Conservation (phyloP, 164 flowering plant species). For the Saururus chinensis region DNA sequence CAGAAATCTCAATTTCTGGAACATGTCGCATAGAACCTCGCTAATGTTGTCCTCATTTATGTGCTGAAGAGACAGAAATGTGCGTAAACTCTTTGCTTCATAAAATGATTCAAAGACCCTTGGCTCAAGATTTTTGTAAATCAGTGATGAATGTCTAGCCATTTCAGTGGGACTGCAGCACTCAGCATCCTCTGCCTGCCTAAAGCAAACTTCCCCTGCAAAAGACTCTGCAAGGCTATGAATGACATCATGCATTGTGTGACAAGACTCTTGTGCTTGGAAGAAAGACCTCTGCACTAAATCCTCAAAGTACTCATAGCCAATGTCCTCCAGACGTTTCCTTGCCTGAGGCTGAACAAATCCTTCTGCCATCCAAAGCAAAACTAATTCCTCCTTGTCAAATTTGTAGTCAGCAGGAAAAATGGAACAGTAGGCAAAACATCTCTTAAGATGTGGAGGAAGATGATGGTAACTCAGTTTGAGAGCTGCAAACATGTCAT, state of each 20-base stretch:
- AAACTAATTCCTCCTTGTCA: conserved; percentile 7
- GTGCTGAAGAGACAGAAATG: neutral
- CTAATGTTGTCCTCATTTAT: neutral
- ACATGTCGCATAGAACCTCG: neutral
- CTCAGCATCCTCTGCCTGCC: neutral
- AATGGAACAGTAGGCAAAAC: conserved; percentile 17
- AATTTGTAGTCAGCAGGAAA: conserved; percentile 11
- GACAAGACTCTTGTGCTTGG: neutral
- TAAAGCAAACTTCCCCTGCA: conserved; percentile 1
- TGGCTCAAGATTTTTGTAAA: neutral
- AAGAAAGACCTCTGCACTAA: conserved; percentile 3
- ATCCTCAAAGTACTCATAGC: conserved; percentile 4
- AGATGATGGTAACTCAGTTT: conserved; percentile 11
- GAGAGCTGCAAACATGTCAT: conserved; percentile 7
- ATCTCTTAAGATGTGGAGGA: conserved; percentile 12
- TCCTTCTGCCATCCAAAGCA: conserved; percentile 16
- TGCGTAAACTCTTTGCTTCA: neutral
- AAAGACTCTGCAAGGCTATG: conserved; percentile 3
- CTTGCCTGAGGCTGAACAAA: conserved; percentile 4
- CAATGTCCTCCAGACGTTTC: conserved; percentile 6
- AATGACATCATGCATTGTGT: conserved; percentile 7
- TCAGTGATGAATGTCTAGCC: neutral
- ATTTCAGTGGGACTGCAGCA: neutral
- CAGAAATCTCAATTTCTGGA: neutral
- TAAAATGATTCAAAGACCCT: neutral